Evolutionary conservation across 1,284 basidiomycete species (phyloP).

Genomic region (Ganoderma meredithae): DNA sequence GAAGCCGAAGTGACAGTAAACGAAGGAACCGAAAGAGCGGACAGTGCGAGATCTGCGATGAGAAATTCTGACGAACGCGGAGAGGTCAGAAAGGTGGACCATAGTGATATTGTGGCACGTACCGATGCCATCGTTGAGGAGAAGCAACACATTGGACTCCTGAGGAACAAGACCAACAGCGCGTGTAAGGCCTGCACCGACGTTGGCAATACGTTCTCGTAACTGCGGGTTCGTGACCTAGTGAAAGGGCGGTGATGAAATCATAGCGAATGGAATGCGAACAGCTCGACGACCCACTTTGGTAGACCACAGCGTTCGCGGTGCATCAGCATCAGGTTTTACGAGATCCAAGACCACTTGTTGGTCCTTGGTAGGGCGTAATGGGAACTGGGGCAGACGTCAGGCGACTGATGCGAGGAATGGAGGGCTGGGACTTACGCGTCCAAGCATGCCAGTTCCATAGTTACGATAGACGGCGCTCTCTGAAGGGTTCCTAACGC

Average conservation of each 20-base stretch:
- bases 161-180: conserved; percentile 61
- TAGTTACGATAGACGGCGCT: conserved; percentile 86
- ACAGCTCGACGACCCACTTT: conserved; percentile 53
- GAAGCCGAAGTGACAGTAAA: conserved; percentile 68
- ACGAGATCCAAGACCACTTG: conserved; percentile 72
- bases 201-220: conserved; percentile 68
- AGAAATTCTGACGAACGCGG: conserved; percentile 65
- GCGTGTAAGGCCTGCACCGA: conserved; percentile 73
- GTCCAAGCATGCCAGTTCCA: conserved; percentile 77
- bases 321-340: conserved; percentile 66
- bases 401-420: conserved; percentile 1
- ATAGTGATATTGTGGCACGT: conserved; percentile 26
- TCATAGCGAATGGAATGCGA: not conserved
- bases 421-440: conserved; percentile 53
- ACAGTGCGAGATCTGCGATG: conserved; percentile 77
- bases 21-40: conserved; percentile 73
- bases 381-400: conserved; percentile 63
- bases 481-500: conserved; percentile 76
- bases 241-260: not conserved
- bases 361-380: conserved; percentile 73
- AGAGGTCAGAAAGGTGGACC: not conserved
- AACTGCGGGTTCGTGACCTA: conserved; percentile 76
- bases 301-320: conserved; percentile 78
- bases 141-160: conserved; percentile 72
- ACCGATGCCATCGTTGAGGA: conserved; percentile 82